A percentile compares a stretch with the other conserved stretches of the same genome.
These are phyloP conservation scores for Podospora australis DNA, from an alignment of 495 filamentous ascomycete genomes.

Conservation along the genomic window DNA sequence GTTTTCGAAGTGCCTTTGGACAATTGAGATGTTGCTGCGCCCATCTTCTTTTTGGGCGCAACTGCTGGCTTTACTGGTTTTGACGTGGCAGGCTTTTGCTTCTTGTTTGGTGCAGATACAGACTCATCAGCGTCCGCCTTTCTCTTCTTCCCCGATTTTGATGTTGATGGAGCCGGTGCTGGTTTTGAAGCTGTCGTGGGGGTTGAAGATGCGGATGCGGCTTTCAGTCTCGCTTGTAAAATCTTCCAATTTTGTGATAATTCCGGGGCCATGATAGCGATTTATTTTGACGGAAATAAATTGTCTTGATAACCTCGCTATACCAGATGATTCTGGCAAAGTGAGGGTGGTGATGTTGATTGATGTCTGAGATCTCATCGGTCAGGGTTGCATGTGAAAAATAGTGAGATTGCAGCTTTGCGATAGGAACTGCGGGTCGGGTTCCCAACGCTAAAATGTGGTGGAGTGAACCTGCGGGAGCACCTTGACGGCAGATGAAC, in stretches of 20 bases:
- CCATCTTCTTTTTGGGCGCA: background rate
- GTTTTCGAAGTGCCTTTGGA: background rate
- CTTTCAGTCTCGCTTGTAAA: conserved; percentile 2
- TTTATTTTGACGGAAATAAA: no score
- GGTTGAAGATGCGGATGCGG: background rate
- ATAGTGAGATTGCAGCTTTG: no score
- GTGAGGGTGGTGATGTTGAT: background rate
- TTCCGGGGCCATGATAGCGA: conserved; percentile 3
- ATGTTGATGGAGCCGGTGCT: background rate
- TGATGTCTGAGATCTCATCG: background rate
- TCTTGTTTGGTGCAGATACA: background rate
- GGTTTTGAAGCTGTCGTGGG: background rate
- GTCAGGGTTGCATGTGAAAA: no score
- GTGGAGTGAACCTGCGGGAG: no score
- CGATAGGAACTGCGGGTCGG: no score
- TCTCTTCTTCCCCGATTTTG: background rate
- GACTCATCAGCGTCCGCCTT: background rate
- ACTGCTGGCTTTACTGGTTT: background rate
- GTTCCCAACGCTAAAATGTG: no score
- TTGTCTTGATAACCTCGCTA: no score
- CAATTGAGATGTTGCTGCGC: background rate
- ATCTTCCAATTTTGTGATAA: conserved; percentile 4
- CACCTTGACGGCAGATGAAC: no score
- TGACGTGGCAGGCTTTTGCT: background rate
- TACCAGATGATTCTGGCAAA: background rate